These are phyloP conservation scores for Simmondsia chinensis DNA, from an alignment of 148 eudicot species.

Conservation along the genomic window DNA sequence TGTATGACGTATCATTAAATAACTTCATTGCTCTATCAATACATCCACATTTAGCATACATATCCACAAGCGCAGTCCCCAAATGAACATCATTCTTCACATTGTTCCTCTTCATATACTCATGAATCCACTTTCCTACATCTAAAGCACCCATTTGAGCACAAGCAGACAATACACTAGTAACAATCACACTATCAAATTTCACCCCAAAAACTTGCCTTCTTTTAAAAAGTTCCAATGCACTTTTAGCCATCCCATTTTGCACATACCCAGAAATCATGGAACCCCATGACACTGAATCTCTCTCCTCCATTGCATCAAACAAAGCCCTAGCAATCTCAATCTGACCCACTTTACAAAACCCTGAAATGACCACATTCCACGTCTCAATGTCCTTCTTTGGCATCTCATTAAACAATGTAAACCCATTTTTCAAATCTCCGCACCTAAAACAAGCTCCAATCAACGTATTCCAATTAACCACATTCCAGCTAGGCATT, in stretches of 20 bases:
- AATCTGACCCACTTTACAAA: conserved; percentile 20
- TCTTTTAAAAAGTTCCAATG: conserved; percentile 17
- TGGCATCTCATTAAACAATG: conserved; percentile 26
- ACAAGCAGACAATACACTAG: conserved; percentile 29
- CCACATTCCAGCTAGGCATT: conserved; percentile 29
- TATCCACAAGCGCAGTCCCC: conserved; percentile 33
- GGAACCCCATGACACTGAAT: conserved; percentile 34
- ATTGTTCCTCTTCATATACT: conserved; percentile 8
- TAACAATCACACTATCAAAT: conserved; percentile 22
- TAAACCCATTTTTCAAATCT: conserved; percentile 16
- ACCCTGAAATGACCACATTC: conserved; percentile 38
- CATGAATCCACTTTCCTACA: conserved; percentile 33
- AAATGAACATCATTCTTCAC: conserved; percentile 20
- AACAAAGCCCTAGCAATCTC: conserved; percentile 26
- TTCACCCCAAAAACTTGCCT: conserved; percentile 20
- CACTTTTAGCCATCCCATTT: conserved; percentile 12
- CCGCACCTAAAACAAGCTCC: conserved; percentile 22
- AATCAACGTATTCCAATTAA: conserved; percentile 30
- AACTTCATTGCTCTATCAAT: conserved; percentile 19
- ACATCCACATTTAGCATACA: conserved; percentile 40
- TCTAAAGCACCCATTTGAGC: conserved; percentile 38
- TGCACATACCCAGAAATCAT: conserved; percentile 38
- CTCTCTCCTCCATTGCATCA: conserved; percentile 22
- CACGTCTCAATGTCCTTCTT: conserved; percentile 22
- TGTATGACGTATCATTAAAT: conserved; percentile 8